These are phyloP conservation scores for Cetradonia linearis DNA, from an alignment of 495 filamentous ascomycete species.

Conservation along the genomic window DNA sequence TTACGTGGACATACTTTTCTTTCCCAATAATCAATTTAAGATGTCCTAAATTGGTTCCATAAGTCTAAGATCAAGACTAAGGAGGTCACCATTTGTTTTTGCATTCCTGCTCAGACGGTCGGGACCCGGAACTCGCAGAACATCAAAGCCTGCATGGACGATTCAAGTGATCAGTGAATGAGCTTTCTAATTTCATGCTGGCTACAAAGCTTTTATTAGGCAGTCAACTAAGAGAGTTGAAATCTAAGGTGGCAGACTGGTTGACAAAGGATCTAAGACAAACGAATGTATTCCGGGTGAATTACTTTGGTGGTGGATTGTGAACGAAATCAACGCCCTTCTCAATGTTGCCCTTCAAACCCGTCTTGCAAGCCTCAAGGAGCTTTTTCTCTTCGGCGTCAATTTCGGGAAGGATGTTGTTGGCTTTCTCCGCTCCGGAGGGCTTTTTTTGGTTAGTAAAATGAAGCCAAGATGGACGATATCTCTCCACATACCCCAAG, in stretches of 20 bases:
- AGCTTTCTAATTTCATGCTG: conserved; percentile 12
- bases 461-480: background rate
- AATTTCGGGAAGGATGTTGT: conserved; percentile 61
- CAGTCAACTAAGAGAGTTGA: background rate
- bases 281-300: conserved; percentile 22
- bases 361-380: conserved; percentile 60
- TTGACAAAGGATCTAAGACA: conserved; percentile 15
- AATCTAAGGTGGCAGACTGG: background rate
- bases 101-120: background rate
- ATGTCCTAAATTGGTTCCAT: background rate
- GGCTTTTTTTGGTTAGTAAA: conserved; percentile 46
- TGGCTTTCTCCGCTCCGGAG: conserved; percentile 70
- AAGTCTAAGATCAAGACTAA: background rate
- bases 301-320: conserved; percentile 70
- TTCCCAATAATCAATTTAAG: background rate
- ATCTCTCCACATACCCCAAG: conserved; percentile 65
- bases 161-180: conserved; percentile 16
- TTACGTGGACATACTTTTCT: background rate
- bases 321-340: conserved; percentile 87
- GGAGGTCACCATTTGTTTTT: background rate
- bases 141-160: conserved; percentile 20
- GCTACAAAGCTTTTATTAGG: conserved; percentile 15
- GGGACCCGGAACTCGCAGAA: background rate
- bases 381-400: conserved; percentile 80
- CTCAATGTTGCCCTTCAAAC: conserved; percentile 80